Percentiles rank a stretch among this genome's conserved stretches.
phyloP scores from a whole-genome alignment of 2,329 filamentous ascomycete genomes.

The Hymenoscyphus linearis region DNA sequence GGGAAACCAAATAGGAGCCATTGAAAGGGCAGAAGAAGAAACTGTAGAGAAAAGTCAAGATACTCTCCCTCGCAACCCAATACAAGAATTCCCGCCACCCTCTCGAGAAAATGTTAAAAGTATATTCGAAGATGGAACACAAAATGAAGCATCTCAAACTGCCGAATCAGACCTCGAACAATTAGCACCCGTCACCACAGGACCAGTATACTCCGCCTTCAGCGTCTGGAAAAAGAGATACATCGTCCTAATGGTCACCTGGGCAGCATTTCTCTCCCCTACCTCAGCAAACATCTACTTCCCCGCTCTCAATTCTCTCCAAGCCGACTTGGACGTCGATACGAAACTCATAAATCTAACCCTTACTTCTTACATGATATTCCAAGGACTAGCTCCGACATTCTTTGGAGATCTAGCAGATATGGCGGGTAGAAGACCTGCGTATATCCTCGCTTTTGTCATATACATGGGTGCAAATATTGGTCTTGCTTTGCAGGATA shows the following conservation, averaged over 20 bases:
- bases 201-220: constrained; percentile 31
- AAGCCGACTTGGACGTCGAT: constrained; percentile 26
- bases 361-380: constrained; percentile 38
- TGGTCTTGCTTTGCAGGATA: constrained; percentile 47
- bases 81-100: not conserved
- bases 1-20: constrained; percentile 16
- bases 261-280: constrained; percentile 35
- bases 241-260: constrained; percentile 48
- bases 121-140: constrained; percentile 8
- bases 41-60: constrained; percentile 13
- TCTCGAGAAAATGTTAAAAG: constrained; percentile 3
- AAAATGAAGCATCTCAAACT: constrained; percentile 19
- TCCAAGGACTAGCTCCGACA: constrained; percentile 55
- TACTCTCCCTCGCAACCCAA: constrained; percentile 11
- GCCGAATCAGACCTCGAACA: constrained; percentile 25
- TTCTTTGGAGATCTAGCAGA: constrained; percentile 55
- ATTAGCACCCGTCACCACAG: constrained; percentile 24
- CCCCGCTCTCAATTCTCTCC: constrained; percentile 32
- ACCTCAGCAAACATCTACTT: constrained; percentile 33
- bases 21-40: constrained; percentile 20
- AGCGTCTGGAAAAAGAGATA: constrained; percentile 39
- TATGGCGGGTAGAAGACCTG: constrained; percentile 48
- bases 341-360: constrained; percentile 30
- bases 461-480: constrained; percentile 53
- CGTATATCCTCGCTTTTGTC: constrained; percentile 50